Evolutionary conservation across 179 eudicot species (phyloP), one percentile per base, ranked within the genome.

Genomic region (Gypsophila paniculata): DNA sequence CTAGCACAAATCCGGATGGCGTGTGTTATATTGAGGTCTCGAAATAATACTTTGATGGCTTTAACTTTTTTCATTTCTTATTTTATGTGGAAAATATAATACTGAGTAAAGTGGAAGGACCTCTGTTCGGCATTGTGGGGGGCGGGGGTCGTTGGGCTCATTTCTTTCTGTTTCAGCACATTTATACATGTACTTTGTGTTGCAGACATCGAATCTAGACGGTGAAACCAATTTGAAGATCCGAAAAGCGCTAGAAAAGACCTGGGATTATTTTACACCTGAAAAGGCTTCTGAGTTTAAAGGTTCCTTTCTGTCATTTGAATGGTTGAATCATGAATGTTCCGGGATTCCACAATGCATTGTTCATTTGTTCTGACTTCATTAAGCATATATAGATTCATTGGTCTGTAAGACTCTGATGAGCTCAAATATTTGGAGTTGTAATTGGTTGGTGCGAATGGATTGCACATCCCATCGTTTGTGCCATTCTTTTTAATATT

Each of bases 191-290:
- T 62, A 18, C 15, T 71, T 75, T 63, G 51, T 29, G 65, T 79
- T 65, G 73, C 85, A 95, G 99, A 95, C 99, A 60, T 90, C 97
- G 65, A 95, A 95, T 87, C 77, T 95, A 80, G 99, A 95, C 69
- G 99, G 99, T 70, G 99, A 95, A 84, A 95, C 99, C 69, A 95
- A 95, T 82, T 81, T 95, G 81, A 95, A 95, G 89, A 95, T 95
- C 55, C 86, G 99, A 76, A 95, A 95, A 84, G 99, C 97, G 58
- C 72, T 88, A 80, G 99, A 95, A 76, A 92, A 89, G 86, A 95
- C 99, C 13, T 95, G 99, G 99, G 99, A 95, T 81, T 89, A 85
- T 57, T 76, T 90, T 72, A 71, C 82, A 29, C 88, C 93, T 58
- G 98, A 86, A 69, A 95, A 87, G 80, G 93, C 89, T 29, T 80